Evolutionary conservation across 331 rosid genomes (phyloP), one percentile per base, ranked within the genome.

Genomic region (Quercus phellos): DNA sequence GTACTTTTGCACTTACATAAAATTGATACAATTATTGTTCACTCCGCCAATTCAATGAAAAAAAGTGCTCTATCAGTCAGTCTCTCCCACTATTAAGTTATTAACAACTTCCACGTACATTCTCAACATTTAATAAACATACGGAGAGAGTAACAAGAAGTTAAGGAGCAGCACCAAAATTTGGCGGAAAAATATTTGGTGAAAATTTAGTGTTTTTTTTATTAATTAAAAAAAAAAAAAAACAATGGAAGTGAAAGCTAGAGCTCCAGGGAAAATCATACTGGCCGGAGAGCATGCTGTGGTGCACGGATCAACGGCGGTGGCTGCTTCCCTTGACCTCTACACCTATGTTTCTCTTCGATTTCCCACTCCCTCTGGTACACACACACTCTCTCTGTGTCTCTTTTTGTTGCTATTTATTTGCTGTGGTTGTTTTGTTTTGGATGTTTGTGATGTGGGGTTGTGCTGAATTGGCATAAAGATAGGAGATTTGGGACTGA

Each of bases 241-340:
- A 21, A 43, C 0, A 56, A 93, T 95, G 98, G 98, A 95, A 83
- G 98, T 91, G 50, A 84, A 84, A 77, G 86, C 96, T 18, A 88
- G 94, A 91, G 99, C 99, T 73, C 99, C 99, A 0, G 99, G 99
- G 21, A 95, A 95, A 72, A 85, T 95, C 29, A 95, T 95, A 6
- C 86, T 95, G 19, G 71, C 97, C 24, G 99, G 98, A 5, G 99
- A 95, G 77, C 99, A 95, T 55, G 99, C 99, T 24, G 99, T 95
- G 8, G 99, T 95, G 69, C 97, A 95, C 74, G 98, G 96, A 85
- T 91, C 98, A 64, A 89, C 99, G 10, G 99, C 99, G 5, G 90
- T 95, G 3, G 99, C 99, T 11, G 85, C 99, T 54, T 90, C 98
- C 78, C 87, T 95, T 54, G 89, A 85, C 51, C 82, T 88, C 72